Conservation (phyloP, 768 basidiomycete genomes). For the Leccinum broughii region DNA sequence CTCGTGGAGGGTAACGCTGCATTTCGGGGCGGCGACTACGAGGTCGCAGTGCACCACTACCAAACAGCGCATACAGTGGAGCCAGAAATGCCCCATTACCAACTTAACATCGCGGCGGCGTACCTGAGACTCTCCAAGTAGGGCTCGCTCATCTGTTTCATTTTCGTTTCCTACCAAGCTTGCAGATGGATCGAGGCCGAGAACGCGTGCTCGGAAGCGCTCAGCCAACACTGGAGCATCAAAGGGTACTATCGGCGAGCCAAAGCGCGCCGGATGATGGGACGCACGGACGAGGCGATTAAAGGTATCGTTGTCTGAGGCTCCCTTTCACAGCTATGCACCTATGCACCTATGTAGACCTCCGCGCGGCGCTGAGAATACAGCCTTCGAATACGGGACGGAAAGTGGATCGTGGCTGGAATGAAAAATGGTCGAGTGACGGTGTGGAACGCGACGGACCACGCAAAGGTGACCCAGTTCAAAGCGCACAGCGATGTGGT, state of each 20-base stretch:
- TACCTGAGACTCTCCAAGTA: conserved; percentile 71
- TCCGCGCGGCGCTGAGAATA: conserved; percentile 57
- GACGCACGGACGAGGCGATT: conserved; percentile 55
- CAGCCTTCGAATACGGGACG: conserved; percentile 54
- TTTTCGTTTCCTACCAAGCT: conserved; percentile 17
- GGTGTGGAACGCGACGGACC: too few species aligned
- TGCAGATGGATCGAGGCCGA: conserved; percentile 73
- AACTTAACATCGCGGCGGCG: conserved; percentile 75
- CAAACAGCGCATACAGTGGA: conserved; percentile 61
- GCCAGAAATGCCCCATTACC: conserved; percentile 73
- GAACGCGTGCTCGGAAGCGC: conserved; percentile 63
- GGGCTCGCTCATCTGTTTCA: conserved; percentile 2
- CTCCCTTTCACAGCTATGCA: neutral
- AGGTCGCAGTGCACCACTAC: conserved; percentile 57
- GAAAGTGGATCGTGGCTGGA: too few species aligned
- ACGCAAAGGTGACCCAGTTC: too few species aligned
- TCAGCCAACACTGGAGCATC: conserved; percentile 62
- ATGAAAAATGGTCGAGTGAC: too few species aligned
- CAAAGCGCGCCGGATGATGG: conserved; percentile 62
- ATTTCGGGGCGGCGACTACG: conserved; percentile 63
- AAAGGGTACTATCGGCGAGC: conserved; percentile 72
- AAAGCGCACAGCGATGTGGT: too few species aligned
- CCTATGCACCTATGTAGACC: conserved; percentile 42
- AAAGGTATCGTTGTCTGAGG: conserved; percentile 42
- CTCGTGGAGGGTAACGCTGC: conserved; percentile 60